Evolutionary conservation across 2,329 filamentous ascomycete genomes (phyloP).

Genomic region (Bisporella sp.): DNA sequence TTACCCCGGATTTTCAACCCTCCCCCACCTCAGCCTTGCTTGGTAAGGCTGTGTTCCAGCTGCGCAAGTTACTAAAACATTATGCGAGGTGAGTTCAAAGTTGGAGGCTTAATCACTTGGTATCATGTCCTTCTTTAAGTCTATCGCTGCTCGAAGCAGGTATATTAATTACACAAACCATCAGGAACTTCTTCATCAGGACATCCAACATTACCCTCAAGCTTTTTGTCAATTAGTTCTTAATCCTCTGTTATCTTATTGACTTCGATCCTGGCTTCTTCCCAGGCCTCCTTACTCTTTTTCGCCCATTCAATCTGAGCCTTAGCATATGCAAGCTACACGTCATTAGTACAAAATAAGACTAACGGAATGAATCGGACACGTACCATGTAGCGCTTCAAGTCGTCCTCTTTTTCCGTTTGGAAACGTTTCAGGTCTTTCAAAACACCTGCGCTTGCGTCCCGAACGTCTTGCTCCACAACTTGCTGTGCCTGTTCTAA

Average conservation of each 20-base stretch:
- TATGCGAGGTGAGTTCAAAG: no score
- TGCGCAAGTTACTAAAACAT: no score
- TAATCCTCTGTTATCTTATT: constrained; percentile 52
- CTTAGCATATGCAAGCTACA: constrained; percentile 62
- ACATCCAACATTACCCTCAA: not conserved
- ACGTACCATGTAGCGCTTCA: constrained; percentile 91
- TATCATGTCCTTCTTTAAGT: no score
- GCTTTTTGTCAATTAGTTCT: constrained; percentile 4
- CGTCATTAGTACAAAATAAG: constrained; percentile 8
- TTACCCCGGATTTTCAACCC: no score
- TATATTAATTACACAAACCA: no score
- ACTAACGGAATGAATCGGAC: constrained; percentile 1
- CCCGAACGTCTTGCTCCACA: constrained; percentile 85
- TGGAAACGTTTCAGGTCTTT: constrained; percentile 92
- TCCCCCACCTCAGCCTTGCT: no score
- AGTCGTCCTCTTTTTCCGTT: constrained; percentile 87
- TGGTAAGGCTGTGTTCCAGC: no score
- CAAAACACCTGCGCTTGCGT: constrained; percentile 82
- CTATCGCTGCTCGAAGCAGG: no score
- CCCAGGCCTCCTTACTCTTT: constrained; percentile 67
- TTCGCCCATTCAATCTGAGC: constrained; percentile 70
- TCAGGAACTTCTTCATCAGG: not conserved
- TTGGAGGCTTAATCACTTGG: no score
- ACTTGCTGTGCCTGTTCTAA: constrained; percentile 87
- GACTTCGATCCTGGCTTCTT: constrained; percentile 63